Evolutionary conservation across 805 yeast species (phyloP).

Genomic region (Kodamaea hsintzibuensis): DNA sequence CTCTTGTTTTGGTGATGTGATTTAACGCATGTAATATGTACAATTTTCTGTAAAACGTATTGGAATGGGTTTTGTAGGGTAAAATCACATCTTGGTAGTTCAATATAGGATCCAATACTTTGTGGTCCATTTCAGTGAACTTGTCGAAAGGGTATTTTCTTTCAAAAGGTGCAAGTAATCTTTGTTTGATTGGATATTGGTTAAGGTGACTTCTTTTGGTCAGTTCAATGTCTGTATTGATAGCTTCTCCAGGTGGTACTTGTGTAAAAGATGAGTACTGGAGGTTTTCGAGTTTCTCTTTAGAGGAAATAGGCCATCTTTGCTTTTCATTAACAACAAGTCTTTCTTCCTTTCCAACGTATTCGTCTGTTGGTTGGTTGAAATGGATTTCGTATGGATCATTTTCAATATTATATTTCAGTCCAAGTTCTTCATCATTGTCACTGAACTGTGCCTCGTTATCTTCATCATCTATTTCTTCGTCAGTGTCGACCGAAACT

Average conservation of each 20-base stretch:
- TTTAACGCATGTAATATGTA: conserved; percentile 74
- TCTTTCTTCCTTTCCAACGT: conserved; percentile 28
- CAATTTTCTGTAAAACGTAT: conserved; percentile 57
- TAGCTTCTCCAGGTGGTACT: conserved; percentile 29
- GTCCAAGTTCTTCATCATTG: conserved; percentile 32
- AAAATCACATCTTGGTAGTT: conserved; percentile 70
- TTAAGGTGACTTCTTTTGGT: conserved; percentile 6
- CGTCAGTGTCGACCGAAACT: conserved; percentile 9
- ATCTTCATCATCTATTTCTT: conserved; percentile 23
- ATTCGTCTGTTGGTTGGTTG: conserved; percentile 48
- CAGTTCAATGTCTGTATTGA: conserved; percentile 9
- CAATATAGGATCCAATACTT: conserved; percentile 63
- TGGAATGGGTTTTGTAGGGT: conserved; percentile 54
- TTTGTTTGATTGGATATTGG: conserved; percentile 24
- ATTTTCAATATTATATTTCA: conserved; percentile 35
- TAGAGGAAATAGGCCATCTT: conserved; percentile 30
- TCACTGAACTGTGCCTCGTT: conserved; percentile 24
- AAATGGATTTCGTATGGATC: conserved; percentile 85
- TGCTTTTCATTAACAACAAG: conserved; percentile 15
- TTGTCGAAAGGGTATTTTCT: conserved; percentile 16
- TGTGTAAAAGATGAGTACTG: conserved; percentile 37
- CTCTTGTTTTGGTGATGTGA: conserved; percentile 85
- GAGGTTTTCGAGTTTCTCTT: conserved; percentile 17
- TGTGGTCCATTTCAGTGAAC: conserved; percentile 42
- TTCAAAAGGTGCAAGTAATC: conserved; percentile 25